Percentiles rank a stretch among this genome's conserved stretches.
Conservation (phyloP, 805 yeast genomes). For the Zygosaccharomyces rouxii region DNA sequence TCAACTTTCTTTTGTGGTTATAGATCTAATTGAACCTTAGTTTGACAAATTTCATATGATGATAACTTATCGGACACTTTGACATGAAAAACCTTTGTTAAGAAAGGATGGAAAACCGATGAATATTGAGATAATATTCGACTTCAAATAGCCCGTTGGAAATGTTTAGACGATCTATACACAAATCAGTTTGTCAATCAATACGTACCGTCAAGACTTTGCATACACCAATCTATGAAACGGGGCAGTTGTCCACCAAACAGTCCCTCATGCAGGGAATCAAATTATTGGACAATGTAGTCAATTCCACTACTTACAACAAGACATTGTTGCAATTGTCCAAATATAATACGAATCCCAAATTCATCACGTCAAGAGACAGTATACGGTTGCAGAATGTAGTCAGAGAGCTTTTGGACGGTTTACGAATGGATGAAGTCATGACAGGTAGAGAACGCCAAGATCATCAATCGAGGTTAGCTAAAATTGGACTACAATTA, state of each 20-base stretch:
- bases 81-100: background rate
- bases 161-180: background rate
- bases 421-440: slow-evolving; percentile 21
- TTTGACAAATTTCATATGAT: background rate
- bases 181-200: background rate
- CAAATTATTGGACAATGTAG: slow-evolving; percentile 18
- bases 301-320: slow-evolving; percentile 22
- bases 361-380: slow-evolving; percentile 22
- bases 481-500: slow-evolving; percentile 27
- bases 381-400: slow-evolving; percentile 18
- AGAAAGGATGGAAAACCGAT: background rate
- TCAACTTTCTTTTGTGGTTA: background rate
- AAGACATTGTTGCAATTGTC: slow-evolving; percentile 23
- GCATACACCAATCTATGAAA: slow-evolving; percentile 26
- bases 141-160: background rate
- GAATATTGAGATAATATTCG: background rate
- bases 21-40: background rate
- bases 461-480: slow-evolving; percentile 17
- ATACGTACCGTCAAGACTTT: slow-evolving; percentile 25
- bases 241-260: slow-evolving; percentile 11
- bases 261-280: slow-evolving; percentile 19
- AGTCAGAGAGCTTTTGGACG: slow-evolving; percentile 20
- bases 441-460: slow-evolving; percentile 3
- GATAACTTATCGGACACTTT: background rate
- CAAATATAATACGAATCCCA: slow-evolving; percentile 24